Conservation (phyloP, 768 basidiomycete genomes). For the Jaapia argillacea region DNA sequence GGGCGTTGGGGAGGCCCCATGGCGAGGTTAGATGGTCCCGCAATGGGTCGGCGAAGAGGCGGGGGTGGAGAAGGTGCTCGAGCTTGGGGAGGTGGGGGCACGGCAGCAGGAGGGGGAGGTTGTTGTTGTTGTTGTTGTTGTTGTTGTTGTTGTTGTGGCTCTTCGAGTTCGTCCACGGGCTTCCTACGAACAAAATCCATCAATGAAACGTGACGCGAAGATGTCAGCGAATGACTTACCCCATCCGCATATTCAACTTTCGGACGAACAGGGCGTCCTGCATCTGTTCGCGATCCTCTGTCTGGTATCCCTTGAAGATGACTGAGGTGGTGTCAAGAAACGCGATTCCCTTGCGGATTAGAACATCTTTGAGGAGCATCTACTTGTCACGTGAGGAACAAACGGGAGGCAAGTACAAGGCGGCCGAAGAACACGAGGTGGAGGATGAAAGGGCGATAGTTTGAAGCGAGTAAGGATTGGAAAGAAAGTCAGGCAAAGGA, state of each 20-base stretch:
- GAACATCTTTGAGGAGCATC: conserved; percentile 63
- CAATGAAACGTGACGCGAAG: too few species aligned
- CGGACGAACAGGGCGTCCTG: conserved; percentile 52
- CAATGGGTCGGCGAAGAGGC: neutral
- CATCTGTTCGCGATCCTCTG: conserved; percentile 52
- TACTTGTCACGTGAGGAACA: conserved; percentile 18
- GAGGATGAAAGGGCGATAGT: conserved; percentile 1
- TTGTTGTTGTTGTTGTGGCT: too few species aligned
- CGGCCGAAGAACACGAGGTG: neutral
- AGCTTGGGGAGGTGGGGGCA: conserved; percentile 1
- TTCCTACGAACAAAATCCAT: too few species aligned
- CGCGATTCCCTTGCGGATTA: conserved; percentile 59
- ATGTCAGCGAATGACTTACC: too few species aligned
- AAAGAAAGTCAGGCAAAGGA: neutral
- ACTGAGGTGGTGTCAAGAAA: conserved; percentile 69
- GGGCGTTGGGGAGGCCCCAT: too few species aligned
- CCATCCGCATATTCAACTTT: conserved; percentile 51
- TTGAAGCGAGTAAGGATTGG: neutral
- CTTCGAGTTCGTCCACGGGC: too few species aligned
- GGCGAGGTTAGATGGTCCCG: too few species aligned
- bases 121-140: neutral
- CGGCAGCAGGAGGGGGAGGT: conserved; percentile 4
- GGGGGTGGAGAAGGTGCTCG: conserved; percentile 8
- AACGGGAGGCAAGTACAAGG: neutral
- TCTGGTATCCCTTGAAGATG: conserved; percentile 46